phyloP scores from a whole-genome alignment of 2,329 filamentous ascomycete species.

The Bipolaris sorokiniana region DNA sequence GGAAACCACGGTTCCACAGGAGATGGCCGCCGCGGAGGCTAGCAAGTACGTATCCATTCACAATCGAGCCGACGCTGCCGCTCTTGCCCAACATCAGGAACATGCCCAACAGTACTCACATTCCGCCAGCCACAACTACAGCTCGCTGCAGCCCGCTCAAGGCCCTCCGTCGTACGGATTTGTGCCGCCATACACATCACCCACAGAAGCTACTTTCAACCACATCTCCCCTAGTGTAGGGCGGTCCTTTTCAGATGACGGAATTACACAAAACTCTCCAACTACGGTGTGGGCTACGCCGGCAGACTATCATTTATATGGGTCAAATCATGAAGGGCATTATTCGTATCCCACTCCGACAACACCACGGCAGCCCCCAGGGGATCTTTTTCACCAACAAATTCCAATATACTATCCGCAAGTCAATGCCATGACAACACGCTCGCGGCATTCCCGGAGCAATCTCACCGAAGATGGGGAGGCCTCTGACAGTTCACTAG shows the following conservation, averaged over 20 bases:
- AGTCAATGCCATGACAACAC: constrained; percentile 26
- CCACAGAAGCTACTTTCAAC: constrained; percentile 17
- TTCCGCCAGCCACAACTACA: constrained; percentile 28
- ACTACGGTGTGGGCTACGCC: constrained; percentile 29
- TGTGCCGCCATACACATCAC: constrained; percentile 19
- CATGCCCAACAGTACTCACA: constrained; percentile 26
- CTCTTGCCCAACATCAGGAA: constrained; percentile 21
- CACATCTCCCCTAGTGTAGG: constrained; percentile 21
- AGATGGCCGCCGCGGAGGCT: constrained; percentile 33
- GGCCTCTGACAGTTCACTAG: constrained; percentile 10
- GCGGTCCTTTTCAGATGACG: constrained; percentile 20
- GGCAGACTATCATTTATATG: constrained; percentile 24
- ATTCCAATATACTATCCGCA: constrained; percentile 40
- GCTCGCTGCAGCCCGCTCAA: constrained; percentile 25
- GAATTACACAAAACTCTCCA: constrained; percentile 22
- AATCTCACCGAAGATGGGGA: constrained; percentile 23
- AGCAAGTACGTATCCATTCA: constrained; percentile 40
- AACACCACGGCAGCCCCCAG: constrained; percentile 22
- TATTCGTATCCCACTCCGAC: constrained; percentile 33
- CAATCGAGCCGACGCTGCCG: constrained; percentile 25
- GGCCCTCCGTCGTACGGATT: constrained; percentile 24
- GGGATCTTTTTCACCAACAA: constrained; percentile 20
- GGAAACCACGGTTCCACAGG: constrained; percentile 39
- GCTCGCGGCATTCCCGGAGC: constrained; percentile 20
- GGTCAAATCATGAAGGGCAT: constrained; percentile 28